Evolutionary conservation across 306 rosid species (phyloP), one percentile per base, ranked within the genome.

Genomic region (Rosa multiflora): DNA sequence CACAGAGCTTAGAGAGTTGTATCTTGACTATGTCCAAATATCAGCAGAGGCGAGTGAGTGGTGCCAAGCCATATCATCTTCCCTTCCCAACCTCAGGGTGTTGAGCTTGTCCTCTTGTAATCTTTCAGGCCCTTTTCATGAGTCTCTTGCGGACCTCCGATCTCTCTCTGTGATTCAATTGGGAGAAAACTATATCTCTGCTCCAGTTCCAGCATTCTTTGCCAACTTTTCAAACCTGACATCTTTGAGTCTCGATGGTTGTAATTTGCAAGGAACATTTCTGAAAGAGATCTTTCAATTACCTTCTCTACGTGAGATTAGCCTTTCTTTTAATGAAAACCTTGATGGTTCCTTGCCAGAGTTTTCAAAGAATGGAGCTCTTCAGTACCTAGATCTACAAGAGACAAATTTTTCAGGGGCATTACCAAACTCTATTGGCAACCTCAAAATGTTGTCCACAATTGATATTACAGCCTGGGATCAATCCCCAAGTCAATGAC

Each of bases 1-100:
- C 55, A 37, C 71, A 0, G 11, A 78, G 10, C 78, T 91, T 44
- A 43, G 7, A 37, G 78, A 83, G 44, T 52, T 91, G 6, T 12
- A 49, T 82, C 75, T 93, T 0, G 90, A 93, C 74, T 86, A 87
- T 67, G 84, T 85, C 2, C 26, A 1, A 2, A 72, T 88, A 76
- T 78, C 89, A 21, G 86, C 80, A 0, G 1, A 5, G 5, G 91
- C 87, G 21, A 2, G 68, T 0, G 72, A 87, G 12, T 91, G 98
- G 98, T 64, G 87, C 32, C 42, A 58, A 64, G 51, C 53, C 0
- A 39, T 85, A 6, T 82, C 86, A 0, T 75, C 79, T 51, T 77
- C 85, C n/a, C 4, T 67, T 52, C 78, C 51, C n/a, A 76, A 82
- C 8, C 69, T 85, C 21, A 63, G n/a, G 39, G 82, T 39, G 5